phyloP scores from a whole-genome alignment of 257 asterid species.

The Nicotiana otophora region DNA sequence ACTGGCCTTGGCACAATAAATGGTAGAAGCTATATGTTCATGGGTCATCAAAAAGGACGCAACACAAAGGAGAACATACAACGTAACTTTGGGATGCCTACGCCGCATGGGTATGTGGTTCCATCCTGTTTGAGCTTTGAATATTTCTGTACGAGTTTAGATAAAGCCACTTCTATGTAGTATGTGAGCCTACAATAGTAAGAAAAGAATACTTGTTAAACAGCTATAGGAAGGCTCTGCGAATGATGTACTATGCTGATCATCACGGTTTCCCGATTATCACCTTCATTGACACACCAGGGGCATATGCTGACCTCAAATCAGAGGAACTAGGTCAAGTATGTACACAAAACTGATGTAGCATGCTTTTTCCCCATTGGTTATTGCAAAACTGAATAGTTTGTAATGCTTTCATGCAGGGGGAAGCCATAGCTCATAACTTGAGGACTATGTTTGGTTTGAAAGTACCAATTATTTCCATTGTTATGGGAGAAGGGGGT shows the following conservation, averaged over 20 bases:
- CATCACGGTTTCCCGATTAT: slow-evolving; percentile 86
- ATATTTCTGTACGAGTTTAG: not conserved
- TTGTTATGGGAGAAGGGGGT: slow-evolving; percentile 98
- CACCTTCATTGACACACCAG: slow-evolving; percentile 90
- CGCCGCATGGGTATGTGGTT: slow-evolving; percentile 82
- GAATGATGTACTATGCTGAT: slow-evolving; percentile 91
- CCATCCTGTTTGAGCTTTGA: not conserved
- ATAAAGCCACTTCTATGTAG: not conserved
- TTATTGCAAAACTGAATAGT: not conserved
- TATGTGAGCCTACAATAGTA: slow-evolving; percentile 8
- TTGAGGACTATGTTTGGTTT: slow-evolving; percentile 97
- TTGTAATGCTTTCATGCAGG: slow-evolving; percentile 41
- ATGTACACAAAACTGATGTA: slow-evolving; percentile 18
- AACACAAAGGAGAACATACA: slow-evolving; percentile 83
- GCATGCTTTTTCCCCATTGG: not conserved
- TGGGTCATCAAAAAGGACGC: slow-evolving; percentile 92
- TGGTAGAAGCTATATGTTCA: slow-evolving; percentile 81
- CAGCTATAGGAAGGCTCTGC: slow-evolving; percentile 89
- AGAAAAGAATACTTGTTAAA: slow-evolving; percentile 14
- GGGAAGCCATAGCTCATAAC: slow-evolving; percentile 95
- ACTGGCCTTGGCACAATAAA: slow-evolving; percentile 84
- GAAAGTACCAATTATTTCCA: slow-evolving; percentile 84
- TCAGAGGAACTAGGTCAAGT: slow-evolving; percentile 88
- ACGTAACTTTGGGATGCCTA: slow-evolving; percentile 97
- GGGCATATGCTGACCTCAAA: slow-evolving; percentile 88